A percentile compares a stretch with the other conserved stretches of the same genome.
Conservation (phyloP, 192 early-diverging fungal genomes). For the Linnemannia schmuckeri region DNA sequence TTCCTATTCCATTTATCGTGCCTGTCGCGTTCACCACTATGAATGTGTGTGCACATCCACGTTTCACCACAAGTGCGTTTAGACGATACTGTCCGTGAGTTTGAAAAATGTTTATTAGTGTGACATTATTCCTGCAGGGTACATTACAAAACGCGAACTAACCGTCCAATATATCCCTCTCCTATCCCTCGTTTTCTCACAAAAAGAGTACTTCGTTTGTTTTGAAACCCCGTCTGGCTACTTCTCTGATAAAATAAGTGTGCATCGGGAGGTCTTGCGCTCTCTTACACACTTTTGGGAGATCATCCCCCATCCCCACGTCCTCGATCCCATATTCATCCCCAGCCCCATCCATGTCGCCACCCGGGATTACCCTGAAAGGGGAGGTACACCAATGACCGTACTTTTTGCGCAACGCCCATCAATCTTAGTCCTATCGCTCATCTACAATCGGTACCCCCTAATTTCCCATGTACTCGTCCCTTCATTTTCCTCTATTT, state of each 20-base stretch:
- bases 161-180: too few species aligned
- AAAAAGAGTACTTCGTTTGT: not conserved
- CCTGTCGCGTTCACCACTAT: too few species aligned
- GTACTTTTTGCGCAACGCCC: not conserved
- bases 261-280: not conserved
- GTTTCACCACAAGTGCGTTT: too few species aligned
- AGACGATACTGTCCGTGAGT: too few species aligned
- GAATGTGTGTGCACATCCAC: too few species aligned
- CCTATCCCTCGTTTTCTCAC: too few species aligned
- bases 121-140: too few species aligned
- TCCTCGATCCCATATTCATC: not conserved
- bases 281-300: not conserved
- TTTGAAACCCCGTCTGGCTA: not conserved
- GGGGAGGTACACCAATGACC: not conserved
- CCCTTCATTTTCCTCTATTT: too few species aligned
- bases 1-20: too few species aligned
- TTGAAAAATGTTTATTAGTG: too few species aligned
- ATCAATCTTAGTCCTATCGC: not conserved
- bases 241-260: not conserved
- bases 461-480: not conserved
- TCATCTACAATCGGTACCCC: not conserved
- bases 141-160: too few species aligned
- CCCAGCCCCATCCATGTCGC: not conserved
- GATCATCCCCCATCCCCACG: not conserved
- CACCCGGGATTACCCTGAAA: not conserved